Evolutionary conservation across 176 grass and related monocot species (phyloP).

Genomic region (Musa itinerans): DNA sequence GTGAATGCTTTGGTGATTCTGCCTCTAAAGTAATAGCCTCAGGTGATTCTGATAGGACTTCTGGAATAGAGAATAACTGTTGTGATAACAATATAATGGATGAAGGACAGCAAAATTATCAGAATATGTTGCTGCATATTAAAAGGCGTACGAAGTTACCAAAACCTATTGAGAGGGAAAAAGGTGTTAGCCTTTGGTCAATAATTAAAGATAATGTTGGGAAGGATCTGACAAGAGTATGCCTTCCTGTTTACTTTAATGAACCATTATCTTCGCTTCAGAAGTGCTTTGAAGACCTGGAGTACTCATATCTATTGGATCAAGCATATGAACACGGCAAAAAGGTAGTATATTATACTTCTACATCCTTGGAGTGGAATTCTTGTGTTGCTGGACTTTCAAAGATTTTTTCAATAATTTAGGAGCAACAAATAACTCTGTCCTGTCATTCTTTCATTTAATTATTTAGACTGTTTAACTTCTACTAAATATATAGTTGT

Average conservation of each 20-base stretch:
- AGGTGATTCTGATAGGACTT: constrained; percentile 3
- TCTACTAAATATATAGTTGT: too few species aligned
- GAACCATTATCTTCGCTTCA: constrained; percentile 77
- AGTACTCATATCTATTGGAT: constrained; percentile 83
- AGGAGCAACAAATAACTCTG: neutral
- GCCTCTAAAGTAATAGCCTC: constrained; percentile 28
- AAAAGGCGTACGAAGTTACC: constrained; percentile 58
- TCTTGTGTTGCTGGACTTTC: neutral
- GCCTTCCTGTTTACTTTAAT: constrained; percentile 91
- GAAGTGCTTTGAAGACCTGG: constrained; percentile 91
- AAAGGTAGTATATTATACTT: constrained; percentile 19
- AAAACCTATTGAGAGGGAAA: constrained; percentile 77
- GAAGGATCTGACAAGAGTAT: constrained; percentile 86
- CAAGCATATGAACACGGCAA: constrained; percentile 45
- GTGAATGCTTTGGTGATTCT: constrained; percentile 62
- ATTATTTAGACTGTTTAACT: too few species aligned
- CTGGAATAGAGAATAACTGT: neutral
- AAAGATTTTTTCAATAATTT: neutral
- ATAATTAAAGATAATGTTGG: constrained; percentile 91
- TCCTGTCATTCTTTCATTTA: neutral
- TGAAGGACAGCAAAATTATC: neutral
- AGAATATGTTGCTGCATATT: constrained; percentile 7
- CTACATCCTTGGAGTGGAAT: neutral
- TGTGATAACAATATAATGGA: neutral
- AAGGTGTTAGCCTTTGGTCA: constrained; percentile 79